Percentiles rank a stretch among this genome's conserved stretches.
Evolutionary conservation across 2,329 filamentous ascomycete genomes (phyloP).

Genomic region (Talaromyces verruculosus): DNA sequence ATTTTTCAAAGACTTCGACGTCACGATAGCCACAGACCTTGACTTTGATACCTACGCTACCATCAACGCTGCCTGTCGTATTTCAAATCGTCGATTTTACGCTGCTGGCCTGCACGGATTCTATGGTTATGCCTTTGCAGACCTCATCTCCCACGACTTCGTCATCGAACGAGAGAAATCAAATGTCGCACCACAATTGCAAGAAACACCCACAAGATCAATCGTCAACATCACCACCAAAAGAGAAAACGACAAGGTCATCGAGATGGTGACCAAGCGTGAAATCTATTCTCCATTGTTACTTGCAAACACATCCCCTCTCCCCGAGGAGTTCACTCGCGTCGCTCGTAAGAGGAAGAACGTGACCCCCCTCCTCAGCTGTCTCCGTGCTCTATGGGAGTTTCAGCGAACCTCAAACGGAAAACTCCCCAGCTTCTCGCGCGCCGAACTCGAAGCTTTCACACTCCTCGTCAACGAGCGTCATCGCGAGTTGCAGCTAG

Average conservation of each 20-base stretch:
- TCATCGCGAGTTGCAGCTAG: constrained; percentile 71
- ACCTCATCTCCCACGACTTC: constrained; percentile 87
- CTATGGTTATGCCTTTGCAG: constrained; percentile 93
- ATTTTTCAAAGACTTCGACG: constrained; percentile 77
- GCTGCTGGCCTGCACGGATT: constrained; percentile 82
- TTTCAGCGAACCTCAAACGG: constrained; percentile 65
- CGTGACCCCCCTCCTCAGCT: constrained; percentile 82
- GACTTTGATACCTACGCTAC: constrained; percentile 70
- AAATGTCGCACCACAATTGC: constrained; percentile 64
- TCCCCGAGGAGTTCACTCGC: constrained; percentile 69
- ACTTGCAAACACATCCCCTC: constrained; percentile 74
- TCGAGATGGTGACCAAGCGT: constrained; percentile 86
- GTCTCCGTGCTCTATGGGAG: constrained; percentile 85
- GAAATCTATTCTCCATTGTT: constrained; percentile 87
- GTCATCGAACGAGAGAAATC: constrained; percentile 80
- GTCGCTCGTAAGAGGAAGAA: constrained; percentile 66
- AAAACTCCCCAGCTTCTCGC: constrained; percentile 56
- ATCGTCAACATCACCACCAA: constrained; percentile 70
- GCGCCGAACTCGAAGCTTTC: constrained; percentile 70
- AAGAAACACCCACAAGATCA: constrained; percentile 75
- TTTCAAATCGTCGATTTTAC: constrained; percentile 80
- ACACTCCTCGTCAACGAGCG: constrained; percentile 74
- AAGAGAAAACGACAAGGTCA: constrained; percentile 67
- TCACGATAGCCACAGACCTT: constrained; percentile 87
- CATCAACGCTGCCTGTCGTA: constrained; percentile 82